Base-by-base conservation (phyloP, 768 basidiomycete genomes). In the Suillus sp. region DNA sequence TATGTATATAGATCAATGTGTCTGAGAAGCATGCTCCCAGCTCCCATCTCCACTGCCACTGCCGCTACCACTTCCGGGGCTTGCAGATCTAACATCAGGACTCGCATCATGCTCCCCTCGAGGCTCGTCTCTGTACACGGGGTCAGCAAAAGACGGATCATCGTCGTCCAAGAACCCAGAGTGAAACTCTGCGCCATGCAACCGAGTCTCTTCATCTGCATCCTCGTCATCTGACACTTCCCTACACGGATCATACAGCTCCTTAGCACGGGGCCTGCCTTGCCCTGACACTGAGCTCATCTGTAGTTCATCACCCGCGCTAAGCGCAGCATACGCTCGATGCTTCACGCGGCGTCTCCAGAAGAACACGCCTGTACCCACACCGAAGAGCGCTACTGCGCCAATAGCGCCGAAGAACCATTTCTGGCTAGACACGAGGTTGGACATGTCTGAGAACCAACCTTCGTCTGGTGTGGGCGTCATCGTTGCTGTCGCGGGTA, bases 191-290 rank as follows among this genome's bases (percentile, higher is more conserved):
- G 86, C 67, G 30, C 67, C 77, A 2, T 82, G 81, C 59, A 96
- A 78, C 35, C 83, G 84, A 0, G 88, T 88, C 66, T 83, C 82
- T 71, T 95, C 95, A 69, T 92, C 86, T 16, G 78, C 87, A 63
- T 91, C 88, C 18, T 89, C 90, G 51, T 93, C 91, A 64, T 93
- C 95, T 35, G 89, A 91, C 32, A 88, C 83, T 71, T 95, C 94
- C 40, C 94, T 95, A 77, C 99, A 99, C 20, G 96, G 96, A 75
- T 99, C 95, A 70, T 98, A 99, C 65, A 99, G 72, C 76, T 98
- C 96, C 78, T 91, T 91, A 57, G 95, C 91, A 57, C 88, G 82
- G 42, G 82, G 78, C 27, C 81, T 69, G 34, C 79, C 75, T 4
- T 78, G 71, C 27, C 80, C 75, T 22, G 84, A 80, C 35, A 97